Percentiles rank a stretch among this genome's conserved stretches.
Evolutionary conservation across 495 filamentous ascomycete species (phyloP).

Genomic region (Platismatia glauca): DNA sequence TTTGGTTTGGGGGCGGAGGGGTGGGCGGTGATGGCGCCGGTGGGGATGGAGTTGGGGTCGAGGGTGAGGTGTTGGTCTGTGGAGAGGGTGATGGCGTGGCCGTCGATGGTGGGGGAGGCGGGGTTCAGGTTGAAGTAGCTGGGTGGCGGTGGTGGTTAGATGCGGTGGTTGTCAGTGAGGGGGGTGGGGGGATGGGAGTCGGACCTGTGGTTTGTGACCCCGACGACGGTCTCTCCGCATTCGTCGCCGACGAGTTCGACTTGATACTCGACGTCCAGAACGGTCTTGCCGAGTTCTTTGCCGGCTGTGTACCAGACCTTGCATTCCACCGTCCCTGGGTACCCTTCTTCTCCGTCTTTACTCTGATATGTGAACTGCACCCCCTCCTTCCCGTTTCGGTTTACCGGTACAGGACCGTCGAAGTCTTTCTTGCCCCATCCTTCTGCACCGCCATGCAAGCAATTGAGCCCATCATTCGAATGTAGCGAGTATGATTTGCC

Average conservation of each 20-base stretch:
- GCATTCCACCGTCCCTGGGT: slow-evolving; percentile 72
- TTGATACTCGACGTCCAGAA: slow-evolving; percentile 82
- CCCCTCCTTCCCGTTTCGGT: slow-evolving; percentile 62
- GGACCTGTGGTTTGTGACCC: slow-evolving; percentile 91
- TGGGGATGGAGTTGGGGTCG: slow-evolving; percentile 58
- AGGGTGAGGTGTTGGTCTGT: slow-evolving; percentile 69
- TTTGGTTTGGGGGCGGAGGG: slow-evolving; percentile 51
- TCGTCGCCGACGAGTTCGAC: slow-evolving; percentile 67
- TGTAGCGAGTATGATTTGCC: slow-evolving; percentile 57
- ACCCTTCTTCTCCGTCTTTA: slow-evolving; percentile 72
- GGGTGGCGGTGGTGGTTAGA: slow-evolving; percentile 2
- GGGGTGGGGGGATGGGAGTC: slow-evolving; percentile 17
- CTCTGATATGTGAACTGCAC: slow-evolving; percentile 66
- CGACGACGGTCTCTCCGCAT: slow-evolving; percentile 77
- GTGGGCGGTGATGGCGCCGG: slow-evolving; percentile 39
- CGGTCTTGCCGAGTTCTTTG: slow-evolving; percentile 57
- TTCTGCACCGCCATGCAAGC: slow-evolving; percentile 67
- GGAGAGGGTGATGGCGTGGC: slow-evolving; percentile 61
- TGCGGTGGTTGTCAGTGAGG: not conserved
- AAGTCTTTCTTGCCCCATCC: slow-evolving; percentile 85
- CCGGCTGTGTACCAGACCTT: slow-evolving; percentile 69
- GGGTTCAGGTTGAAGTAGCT: slow-evolving; percentile 86
- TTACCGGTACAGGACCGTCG: slow-evolving; percentile 60
- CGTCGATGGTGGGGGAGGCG: slow-evolving; percentile 57
- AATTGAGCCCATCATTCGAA: slow-evolving; percentile 69